Conservation (phyloP, 164 flowering plant genomes). For the Aristolochia fimbriata region DNA sequence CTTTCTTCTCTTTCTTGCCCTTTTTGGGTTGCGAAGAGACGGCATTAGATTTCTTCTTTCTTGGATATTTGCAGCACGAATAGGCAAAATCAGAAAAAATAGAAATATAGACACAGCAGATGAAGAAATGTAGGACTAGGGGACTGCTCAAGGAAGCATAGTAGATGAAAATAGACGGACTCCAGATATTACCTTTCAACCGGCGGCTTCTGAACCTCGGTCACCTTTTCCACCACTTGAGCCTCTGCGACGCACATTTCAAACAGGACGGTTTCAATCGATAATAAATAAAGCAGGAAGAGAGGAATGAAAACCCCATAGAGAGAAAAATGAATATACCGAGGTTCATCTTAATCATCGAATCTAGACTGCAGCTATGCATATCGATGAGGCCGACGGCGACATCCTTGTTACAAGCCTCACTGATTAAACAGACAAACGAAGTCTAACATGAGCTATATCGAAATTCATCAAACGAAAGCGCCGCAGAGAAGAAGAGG, state of each 20-base stretch:
- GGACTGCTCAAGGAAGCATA: neutral
- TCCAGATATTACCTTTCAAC: conserved; percentile 23
- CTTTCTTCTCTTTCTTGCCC: conserved; percentile 31
- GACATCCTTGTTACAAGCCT: conserved; percentile 70
- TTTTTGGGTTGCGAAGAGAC: conserved; percentile 35
- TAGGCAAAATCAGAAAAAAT: neutral
- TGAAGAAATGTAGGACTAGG: neutral
- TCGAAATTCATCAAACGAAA: neutral
- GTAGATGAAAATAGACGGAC: neutral
- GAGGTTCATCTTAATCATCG: conserved; percentile 74
- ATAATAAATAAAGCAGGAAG: neutral
- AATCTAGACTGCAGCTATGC: conserved; percentile 83
- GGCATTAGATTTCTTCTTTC: conserved; percentile 42
- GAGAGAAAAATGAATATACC: conserved; percentile 20
- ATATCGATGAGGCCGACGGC: conserved; percentile 72
- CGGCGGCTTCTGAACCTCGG: conserved; percentile 46
- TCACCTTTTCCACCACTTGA: conserved; percentile 44
- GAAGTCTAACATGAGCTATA: neutral
- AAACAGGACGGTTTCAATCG: neutral
- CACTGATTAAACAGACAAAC: conserved; percentile 29
- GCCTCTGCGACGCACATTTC: conserved; percentile 29
- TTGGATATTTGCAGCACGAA: neutral
- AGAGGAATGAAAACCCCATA: neutral
- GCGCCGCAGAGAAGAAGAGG: too few relatives aligned
- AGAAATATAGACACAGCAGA: neutral